Evolutionary conservation across 805 yeast species (phyloP), one percentile per base, ranked within the genome.

Genomic region (Metschnikowia peoriensis): DNA sequence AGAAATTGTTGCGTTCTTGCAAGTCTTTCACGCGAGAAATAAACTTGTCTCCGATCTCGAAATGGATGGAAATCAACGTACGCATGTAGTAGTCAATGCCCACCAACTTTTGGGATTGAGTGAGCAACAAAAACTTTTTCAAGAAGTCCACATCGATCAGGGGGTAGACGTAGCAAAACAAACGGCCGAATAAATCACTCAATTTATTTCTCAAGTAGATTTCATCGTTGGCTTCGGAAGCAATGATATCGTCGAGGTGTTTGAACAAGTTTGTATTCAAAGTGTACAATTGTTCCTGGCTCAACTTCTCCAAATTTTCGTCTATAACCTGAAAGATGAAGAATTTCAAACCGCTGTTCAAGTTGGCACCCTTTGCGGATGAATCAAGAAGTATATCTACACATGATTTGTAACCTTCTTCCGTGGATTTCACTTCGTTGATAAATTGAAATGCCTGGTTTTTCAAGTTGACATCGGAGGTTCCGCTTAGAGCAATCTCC

Each of bases 31-130:
- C 82, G 61, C 96, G 81, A 34, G 84, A 71, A 57, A 91, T 87
- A 59, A 92, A 79, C 65, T 88, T 94, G 67, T 94, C 99, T 35
- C 96, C 99, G 60, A 94, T 90, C 69, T 92, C 97, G 29, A 85
- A 85, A 67, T 94, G 97, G 54, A 94, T 83, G 32, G 87, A 81
- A 41, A 84, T 68, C 53, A 91, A 72, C 7, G 90, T 80, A 63
- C 97, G 80, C 38, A 86, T 69, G 67, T 87, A 91, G 67, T 88
- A 82, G 64, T 92, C 97, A 10, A 78, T 56, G 40, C 59, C 55
- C 37, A 61, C 56, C 54, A 54, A 54, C 28, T 63, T 61, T 32
- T 56, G 51, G 7, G 65, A 45, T 15, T 53, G 56, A 22, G 62
- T 54, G 15, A 66, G 52, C 28, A 46, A 45, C 44, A 69, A 56